Conservation (phyloP, 106 monocot genomes). For the Apostasia ramifera region DNA sequence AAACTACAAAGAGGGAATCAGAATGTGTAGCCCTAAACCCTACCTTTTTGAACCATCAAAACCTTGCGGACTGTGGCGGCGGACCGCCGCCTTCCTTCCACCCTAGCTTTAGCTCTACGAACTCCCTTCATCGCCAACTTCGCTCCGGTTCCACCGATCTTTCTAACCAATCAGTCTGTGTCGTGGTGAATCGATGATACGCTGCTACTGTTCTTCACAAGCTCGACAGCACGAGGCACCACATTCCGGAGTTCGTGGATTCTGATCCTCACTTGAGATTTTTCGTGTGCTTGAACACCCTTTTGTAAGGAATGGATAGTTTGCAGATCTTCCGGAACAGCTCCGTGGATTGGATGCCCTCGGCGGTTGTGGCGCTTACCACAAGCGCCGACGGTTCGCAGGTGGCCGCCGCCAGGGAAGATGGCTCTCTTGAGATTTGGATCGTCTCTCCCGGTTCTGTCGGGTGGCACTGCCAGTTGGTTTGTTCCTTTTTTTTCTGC, state of each 20-base stretch:
- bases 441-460: slow-evolving; percentile 92
- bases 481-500: slow-evolving; percentile 7
- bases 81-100: too few species aligned
- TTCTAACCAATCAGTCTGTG: too few species aligned
- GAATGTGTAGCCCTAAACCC: too few species aligned
- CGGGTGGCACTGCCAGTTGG: slow-evolving; percentile 92
- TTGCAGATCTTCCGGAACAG: slow-evolving; percentile 34
- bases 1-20: too few species aligned
- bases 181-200: too few species aligned
- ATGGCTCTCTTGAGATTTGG: slow-evolving; percentile 81
- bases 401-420: slow-evolving; percentile 81
- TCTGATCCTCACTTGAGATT: not conserved
- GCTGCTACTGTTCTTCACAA: not conserved
- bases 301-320: slow-evolving; percentile 33
- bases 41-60: too few species aligned
- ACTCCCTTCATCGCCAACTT: too few species aligned
- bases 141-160: too few species aligned
- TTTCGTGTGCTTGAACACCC: too few species aligned
- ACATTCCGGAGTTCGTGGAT: not conserved
- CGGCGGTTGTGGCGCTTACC: slow-evolving; percentile 72
- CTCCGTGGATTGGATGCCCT: slow-evolving; percentile 73
- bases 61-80: too few species aligned
- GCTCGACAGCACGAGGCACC: not conserved
- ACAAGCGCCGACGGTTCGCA: slow-evolving; percentile 56
- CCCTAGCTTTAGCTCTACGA: too few species aligned